Conservation (phyloP, 768 basidiomycete genomes). For the Termitomyces titanicus region DNA sequence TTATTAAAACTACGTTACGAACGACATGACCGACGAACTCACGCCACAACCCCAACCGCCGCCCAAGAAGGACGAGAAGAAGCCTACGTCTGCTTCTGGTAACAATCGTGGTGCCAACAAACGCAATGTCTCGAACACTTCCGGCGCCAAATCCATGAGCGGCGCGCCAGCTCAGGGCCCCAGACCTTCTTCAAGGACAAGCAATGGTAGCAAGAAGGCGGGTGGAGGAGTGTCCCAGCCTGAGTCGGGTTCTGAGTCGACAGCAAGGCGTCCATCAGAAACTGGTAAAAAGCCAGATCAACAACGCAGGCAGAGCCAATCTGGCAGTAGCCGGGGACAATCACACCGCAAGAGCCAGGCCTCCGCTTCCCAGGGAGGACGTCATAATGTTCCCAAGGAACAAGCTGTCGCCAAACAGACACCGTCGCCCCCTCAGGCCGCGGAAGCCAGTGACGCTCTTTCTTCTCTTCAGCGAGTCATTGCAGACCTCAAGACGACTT, state of each 20-base stretch:
- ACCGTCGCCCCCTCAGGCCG: constrained; percentile 44
- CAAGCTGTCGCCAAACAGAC: constrained; percentile 43
- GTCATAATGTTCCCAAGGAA: constrained; percentile 39
- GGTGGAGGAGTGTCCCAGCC: constrained; percentile 32
- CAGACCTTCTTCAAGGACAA: constrained; percentile 61
- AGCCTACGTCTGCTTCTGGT: constrained; percentile 43
- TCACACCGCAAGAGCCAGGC: constrained; percentile 55
- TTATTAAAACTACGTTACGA: constrained; percentile 63
- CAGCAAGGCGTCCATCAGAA: constrained; percentile 55
- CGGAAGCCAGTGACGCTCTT: constrained; percentile 74
- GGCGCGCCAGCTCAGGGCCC: constrained; percentile 38
- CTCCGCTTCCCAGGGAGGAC: constrained; percentile 55
- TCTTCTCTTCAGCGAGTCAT: constrained; percentile 92
- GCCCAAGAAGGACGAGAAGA: constrained; percentile 75
- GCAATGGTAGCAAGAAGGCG: constrained; percentile 55
- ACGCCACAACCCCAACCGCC: constrained; percentile 53
- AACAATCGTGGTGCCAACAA: constrained; percentile 51
- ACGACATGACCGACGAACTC: constrained; percentile 85
- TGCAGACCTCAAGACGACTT: constrained; percentile 86
- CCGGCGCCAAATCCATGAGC: constrained; percentile 40
- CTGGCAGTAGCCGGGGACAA: constrained; percentile 41
- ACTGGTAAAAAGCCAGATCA: constrained; percentile 51
- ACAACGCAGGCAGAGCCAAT: constrained; percentile 51
- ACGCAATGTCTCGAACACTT: constrained; percentile 52
- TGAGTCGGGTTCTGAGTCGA: constrained; percentile 76